Conservation (phyloP, 2,329 filamentous ascomycete species). For the Exophiala viscosa region DNA sequence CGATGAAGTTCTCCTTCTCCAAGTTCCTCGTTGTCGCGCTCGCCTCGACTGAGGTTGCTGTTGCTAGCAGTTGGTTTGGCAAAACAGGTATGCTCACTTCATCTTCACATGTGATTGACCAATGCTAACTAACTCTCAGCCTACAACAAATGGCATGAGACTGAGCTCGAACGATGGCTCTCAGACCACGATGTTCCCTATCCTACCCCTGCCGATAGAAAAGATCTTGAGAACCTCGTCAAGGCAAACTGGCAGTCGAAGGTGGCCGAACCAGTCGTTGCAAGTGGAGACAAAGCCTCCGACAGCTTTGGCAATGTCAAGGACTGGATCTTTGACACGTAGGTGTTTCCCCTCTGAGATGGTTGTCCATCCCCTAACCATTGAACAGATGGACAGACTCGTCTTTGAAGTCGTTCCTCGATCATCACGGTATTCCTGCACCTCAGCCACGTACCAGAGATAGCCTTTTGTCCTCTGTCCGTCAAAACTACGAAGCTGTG, state of each 20-base stretch:
- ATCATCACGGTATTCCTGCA: constrained; percentile 81
- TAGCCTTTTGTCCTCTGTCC: constrained; percentile 70
- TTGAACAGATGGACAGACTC: constrained; percentile 77
- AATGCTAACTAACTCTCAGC: constrained; percentile 49
- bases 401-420: constrained; percentile 86
- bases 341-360: constrained; percentile 28
- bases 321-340: constrained; percentile 89
- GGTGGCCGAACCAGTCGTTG: constrained; percentile 68
- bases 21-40: constrained; percentile 68
- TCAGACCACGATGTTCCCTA: constrained; percentile 88
- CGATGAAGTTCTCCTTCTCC: constrained; percentile 72
- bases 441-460: constrained; percentile 87
- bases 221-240: constrained; percentile 88
- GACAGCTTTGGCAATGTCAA: constrained; percentile 68
- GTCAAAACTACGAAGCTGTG: constrained; percentile 73
- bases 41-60: constrained; percentile 61
- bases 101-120: not conserved
- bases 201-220: constrained; percentile 84
- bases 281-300: constrained; percentile 72
- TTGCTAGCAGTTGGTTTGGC: constrained; percentile 77
- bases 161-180: constrained; percentile 94
- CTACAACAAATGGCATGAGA: constrained; percentile 99
- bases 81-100: constrained; percentile 65
- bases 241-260: constrained; percentile 83
- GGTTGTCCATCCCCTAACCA: constrained; percentile 35